A percentile compares a stretch with the other conserved stretches of the same genome.
These are phyloP conservation scores for Dendrocalamus latiflorus DNA, from an alignment of 202 grass and related monocot genomes.

Conservation along the genomic window DNA sequence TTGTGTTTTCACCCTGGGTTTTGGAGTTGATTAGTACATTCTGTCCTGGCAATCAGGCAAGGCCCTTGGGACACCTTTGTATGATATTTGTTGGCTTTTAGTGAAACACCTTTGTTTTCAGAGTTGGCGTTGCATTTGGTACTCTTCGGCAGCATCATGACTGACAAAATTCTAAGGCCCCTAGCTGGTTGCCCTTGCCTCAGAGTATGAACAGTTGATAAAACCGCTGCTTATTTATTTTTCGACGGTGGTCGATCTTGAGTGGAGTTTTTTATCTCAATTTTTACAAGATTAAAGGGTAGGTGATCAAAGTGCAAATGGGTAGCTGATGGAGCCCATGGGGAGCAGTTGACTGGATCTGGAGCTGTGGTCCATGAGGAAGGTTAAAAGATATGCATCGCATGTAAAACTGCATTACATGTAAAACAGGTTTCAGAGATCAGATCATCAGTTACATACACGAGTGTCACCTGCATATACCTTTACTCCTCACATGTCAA, in stretches of 20 bases:
- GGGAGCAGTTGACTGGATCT: constrained; percentile 33
- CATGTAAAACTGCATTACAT: too few relatives aligned
- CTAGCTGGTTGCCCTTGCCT: neutral
- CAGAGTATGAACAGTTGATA: neutral
- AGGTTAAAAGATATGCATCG: neutral
- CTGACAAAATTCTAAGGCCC: neutral
- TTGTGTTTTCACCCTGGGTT: neutral
- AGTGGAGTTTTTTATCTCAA: neutral
- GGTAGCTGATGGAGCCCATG: neutral
- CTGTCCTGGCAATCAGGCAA: neutral
- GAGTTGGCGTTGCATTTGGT: neutral
- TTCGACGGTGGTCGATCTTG: neutral
- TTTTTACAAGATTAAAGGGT: neutral
- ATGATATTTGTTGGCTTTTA: neutral
- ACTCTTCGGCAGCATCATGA: neutral
- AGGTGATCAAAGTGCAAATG: neutral
- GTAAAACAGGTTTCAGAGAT: neutral
- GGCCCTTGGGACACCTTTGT: constrained; percentile 15
- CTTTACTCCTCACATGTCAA: constrained; percentile 23
- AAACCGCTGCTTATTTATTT: neutral
- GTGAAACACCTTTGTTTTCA: neutral
- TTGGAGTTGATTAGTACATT: neutral
- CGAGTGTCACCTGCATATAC: constrained; percentile 16
- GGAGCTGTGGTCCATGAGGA: constrained; percentile 10
- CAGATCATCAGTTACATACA: constrained; percentile 4